A percentile compares a stretch with the other conserved stretches of the same genome.
phyloP scores from a whole-genome alignment of 495 filamentous ascomycete genomes.

The Penicillium dipodomyicola region DNA sequence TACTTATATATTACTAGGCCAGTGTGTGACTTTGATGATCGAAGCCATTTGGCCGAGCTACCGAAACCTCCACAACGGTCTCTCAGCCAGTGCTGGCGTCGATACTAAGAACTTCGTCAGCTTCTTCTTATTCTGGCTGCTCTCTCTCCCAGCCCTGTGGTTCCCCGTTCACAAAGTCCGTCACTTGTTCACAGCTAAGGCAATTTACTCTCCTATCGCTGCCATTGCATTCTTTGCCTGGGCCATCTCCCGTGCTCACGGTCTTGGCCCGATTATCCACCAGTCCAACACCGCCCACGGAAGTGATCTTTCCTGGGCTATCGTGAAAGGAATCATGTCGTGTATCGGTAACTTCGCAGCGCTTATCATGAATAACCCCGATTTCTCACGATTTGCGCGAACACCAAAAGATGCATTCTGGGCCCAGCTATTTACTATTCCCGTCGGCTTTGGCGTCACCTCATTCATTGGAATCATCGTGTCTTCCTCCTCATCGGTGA shows the following conservation, averaged over 20 bases:
- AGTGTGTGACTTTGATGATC: constrained; percentile 81
- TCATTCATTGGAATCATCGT: constrained; percentile 94
- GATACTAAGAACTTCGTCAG: constrained; percentile 72
- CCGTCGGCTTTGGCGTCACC: constrained; percentile 80
- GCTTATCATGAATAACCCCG: constrained; percentile 74
- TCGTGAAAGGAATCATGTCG: constrained; percentile 81
- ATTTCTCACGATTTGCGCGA: constrained; percentile 82
- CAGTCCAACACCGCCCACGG: constrained; percentile 65
- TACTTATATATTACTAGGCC: constrained; percentile 35
- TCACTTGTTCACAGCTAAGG: constrained; percentile 90
- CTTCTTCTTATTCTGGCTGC: constrained; percentile 83
- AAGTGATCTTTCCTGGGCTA: constrained; percentile 71
- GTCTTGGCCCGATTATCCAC: constrained; percentile 80
- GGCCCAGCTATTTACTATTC: constrained; percentile 87
- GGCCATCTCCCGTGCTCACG: constrained; percentile 79
- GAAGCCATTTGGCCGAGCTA: constrained; percentile 75
- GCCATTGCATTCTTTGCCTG: constrained; percentile 89
- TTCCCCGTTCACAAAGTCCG: constrained; percentile 58
- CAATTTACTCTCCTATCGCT: constrained; percentile 78
- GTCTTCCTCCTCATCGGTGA: constrained; percentile 77
- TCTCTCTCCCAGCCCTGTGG: constrained; percentile 83
- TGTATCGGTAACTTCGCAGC: constrained; percentile 93
- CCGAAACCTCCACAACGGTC: constrained; percentile 62
- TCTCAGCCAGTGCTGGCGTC: constrained; percentile 64
- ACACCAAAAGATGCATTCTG: constrained; percentile 82